Percentiles rank a stretch among this genome's conserved stretches.
phyloP scores from a whole-genome alignment of 331 rosid genomes.

The Prunus yedoensis region DNA sequence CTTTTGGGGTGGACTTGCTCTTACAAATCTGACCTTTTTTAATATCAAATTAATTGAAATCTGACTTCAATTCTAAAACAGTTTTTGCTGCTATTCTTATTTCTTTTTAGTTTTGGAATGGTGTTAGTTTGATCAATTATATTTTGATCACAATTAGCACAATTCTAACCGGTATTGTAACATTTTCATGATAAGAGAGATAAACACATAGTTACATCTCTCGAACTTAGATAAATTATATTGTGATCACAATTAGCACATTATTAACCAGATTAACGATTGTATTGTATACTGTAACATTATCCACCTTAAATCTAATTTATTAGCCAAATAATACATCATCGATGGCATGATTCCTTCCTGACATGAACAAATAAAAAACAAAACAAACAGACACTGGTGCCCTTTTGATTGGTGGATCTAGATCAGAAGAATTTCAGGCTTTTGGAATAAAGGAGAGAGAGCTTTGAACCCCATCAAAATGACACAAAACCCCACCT shows the following conservation, averaged over 20 bases:
- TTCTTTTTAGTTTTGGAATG: not conserved
- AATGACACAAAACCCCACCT: slow-evolving; percentile 5
- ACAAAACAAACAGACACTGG: slow-evolving; percentile 4
- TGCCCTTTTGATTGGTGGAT: slow-evolving; percentile 48
- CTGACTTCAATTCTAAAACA: not conserved
- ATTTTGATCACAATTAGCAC: too few species aligned
- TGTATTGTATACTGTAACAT: not conserved
- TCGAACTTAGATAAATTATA: not conserved
- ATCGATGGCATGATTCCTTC: slow-evolving; percentile 23
- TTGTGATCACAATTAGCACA: not conserved
- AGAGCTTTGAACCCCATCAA: not conserved
- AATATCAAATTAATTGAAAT: too few species aligned
- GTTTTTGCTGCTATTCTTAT: accelerated
- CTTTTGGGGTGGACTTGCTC: too few species aligned
- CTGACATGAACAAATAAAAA: slow-evolving; percentile 1
- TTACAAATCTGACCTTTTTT: not conserved
- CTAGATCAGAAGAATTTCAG: slow-evolving; percentile 52
- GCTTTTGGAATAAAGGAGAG: slow-evolving; percentile 32
- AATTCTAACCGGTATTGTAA: too few species aligned
- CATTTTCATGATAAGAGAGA: too few species aligned
- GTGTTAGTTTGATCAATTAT: too few species aligned
- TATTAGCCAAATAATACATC: not conserved
- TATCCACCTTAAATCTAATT: not conserved
- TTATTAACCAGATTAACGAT: not conserved
- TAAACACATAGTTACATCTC: too few species aligned